A percentile compares a stretch with the other conserved stretches of the same genome.
These are phyloP conservation scores for Chaetoscypha palmicola DNA, from an alignment of 2,329 filamentous ascomycete species.

Conservation along the genomic window DNA sequence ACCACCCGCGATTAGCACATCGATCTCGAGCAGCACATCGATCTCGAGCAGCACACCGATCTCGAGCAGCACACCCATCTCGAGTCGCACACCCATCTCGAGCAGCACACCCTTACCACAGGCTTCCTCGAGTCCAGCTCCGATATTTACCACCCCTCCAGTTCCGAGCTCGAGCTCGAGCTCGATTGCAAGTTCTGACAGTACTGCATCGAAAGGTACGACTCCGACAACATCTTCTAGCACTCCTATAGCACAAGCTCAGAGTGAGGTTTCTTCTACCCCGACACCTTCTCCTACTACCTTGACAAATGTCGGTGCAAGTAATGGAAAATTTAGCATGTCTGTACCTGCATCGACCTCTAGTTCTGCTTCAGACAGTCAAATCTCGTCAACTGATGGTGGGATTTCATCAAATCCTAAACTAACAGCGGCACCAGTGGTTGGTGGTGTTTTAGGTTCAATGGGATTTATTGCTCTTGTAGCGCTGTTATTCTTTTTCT, in stretches of 20 bases:
- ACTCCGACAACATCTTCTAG: conserved; percentile 23
- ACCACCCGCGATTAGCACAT: no score
- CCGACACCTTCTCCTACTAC: conserved; percentile 6
- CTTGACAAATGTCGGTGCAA: conserved; percentile 8
- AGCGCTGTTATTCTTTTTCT: conserved; percentile 24
- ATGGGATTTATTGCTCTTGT: conserved; percentile 25
- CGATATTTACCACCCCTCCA: neutral
- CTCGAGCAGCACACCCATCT: conserved; percentile 11
- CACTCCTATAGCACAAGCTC: conserved; percentile 21
- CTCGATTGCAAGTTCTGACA: conserved; percentile 9
- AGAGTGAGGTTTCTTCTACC: conserved; percentile 20
- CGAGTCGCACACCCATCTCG: conserved; percentile 9
- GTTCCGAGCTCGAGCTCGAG: conserved; percentile 2
- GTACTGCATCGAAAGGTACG: conserved; percentile 21
- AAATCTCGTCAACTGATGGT: conserved; percentile 14
- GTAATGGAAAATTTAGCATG: conserved; percentile 1
- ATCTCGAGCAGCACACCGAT: no score
- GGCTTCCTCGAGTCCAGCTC: neutral
- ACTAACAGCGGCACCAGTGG: conserved; percentile 19
- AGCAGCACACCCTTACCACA: conserved; percentile 5
- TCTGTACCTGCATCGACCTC: conserved; percentile 10
- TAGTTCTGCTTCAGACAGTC: conserved; percentile 10
- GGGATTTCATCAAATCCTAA: conserved; percentile 19
- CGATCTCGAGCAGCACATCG: no score
- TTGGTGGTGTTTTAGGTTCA: conserved; percentile 27